These are phyloP conservation scores for Tephrocybe sp. DNA, from an alignment of 768 basidiomycete species.

Conservation along the genomic window DNA sequence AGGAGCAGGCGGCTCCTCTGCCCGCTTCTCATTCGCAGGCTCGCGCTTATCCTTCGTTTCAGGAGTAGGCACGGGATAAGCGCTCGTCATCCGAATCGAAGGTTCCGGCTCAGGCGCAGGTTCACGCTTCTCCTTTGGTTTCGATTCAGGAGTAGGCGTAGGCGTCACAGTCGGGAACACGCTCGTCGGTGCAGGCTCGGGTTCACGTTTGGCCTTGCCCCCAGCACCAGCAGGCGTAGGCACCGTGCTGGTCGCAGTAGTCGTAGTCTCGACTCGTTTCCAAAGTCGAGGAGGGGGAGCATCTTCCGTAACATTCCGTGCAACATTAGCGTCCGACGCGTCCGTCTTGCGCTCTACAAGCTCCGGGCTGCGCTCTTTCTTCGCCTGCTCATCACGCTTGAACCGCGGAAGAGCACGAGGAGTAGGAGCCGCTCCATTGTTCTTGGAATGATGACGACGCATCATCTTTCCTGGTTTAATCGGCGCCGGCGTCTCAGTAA, in stretches of 20 bases:
- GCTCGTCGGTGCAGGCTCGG: neutral
- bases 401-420: conserved; percentile 8
- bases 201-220: neutral
- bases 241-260: too few species aligned
- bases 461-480: neutral
- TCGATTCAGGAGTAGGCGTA: neutral
- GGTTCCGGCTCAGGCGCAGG: neutral
- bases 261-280: too few species aligned
- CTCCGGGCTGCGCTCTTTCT: neutral
- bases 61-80: neutral
- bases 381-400: conserved; percentile 4
- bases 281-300: neutral
- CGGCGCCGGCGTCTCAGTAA: too few species aligned
- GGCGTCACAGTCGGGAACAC: neutral
- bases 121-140: conserved; percentile 1
- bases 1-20: neutral
- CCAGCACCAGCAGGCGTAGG: neutral
- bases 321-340: conserved; percentile 1
- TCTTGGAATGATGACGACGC: conserved; percentile 9
- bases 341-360: conserved; percentile 1
- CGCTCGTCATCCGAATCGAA: neutral
- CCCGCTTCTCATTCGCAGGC: neutral
- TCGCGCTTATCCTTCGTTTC: neutral
- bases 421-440: neutral
- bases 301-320: neutral